Evolutionary conservation across 768 basidiomycete species (phyloP).

Genomic region (Rossbeevera mucosa): DNA sequence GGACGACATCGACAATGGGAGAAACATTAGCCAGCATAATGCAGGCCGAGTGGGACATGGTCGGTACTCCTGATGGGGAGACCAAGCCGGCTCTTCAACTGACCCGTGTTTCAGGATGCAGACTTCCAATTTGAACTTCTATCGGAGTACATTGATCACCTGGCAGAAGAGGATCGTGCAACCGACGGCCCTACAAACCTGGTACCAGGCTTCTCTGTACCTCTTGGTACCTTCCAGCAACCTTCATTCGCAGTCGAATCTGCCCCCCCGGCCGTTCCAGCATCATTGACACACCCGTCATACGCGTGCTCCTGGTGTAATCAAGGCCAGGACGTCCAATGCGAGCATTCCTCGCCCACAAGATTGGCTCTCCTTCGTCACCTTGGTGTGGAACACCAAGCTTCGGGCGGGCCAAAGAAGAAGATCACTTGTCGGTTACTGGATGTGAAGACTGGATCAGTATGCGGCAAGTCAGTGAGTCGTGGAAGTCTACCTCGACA

Average conservation of each 20-base stretch:
- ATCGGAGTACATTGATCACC: neutral
- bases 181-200: neutral
- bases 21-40: neutral
- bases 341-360: neutral
- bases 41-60: neutral
- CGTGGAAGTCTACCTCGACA: slow-evolving; percentile 18
- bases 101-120: neutral
- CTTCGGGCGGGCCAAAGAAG: neutral
- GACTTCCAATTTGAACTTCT: neutral
- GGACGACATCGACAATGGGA: neutral
- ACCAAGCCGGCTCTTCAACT: neutral
- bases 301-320: slow-evolving; percentile 16
- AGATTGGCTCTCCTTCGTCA: slow-evolving; percentile 16
- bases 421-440: slow-evolving; percentile 9
- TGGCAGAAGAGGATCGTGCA: neutral
- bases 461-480: slow-evolving; percentile 2
- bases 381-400: slow-evolving; percentile 8
- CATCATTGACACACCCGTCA: neutral
- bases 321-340: neutral
- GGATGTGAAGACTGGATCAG: neutral
- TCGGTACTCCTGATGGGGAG: neutral
- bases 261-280: neutral
- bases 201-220: neutral
- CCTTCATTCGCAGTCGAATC: neutral
- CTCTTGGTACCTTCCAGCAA: neutral